Conservation (phyloP, 345 rosid species). For the Combretum micranthum region DNA sequence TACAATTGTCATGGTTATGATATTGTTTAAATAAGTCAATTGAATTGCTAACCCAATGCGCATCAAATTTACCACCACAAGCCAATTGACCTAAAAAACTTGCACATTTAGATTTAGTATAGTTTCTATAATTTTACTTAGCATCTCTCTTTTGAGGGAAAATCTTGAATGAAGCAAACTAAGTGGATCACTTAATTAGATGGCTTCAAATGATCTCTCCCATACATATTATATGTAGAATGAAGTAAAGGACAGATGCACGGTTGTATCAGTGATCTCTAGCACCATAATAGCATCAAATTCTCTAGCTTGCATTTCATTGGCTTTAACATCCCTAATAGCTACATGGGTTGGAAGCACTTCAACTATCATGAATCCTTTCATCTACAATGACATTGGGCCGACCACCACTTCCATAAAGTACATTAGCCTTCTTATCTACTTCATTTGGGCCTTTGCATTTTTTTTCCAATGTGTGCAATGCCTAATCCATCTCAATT, state of each 20-base stretch:
- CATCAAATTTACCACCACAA: too few relatives aligned
- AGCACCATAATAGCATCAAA: slow-evolving; percentile 17
- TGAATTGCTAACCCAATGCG: too few relatives aligned
- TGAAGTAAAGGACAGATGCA: slow-evolving; percentile 4
- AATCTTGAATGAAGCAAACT: too few relatives aligned
- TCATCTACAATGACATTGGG: slow-evolving; percentile 20
- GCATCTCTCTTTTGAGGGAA: too few relatives aligned
- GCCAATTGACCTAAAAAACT: too few relatives aligned
- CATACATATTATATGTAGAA: slow-evolving; percentile 9
- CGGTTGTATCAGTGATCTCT: slow-evolving; percentile 16
- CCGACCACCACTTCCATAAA: slow-evolving; percentile 17
- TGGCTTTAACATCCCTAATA: slow-evolving; percentile 18
- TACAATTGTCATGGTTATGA: too few relatives aligned
- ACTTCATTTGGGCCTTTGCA: slow-evolving; percentile 21
- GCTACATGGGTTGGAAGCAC: slow-evolving; percentile 20
- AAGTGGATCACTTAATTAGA: too few relatives aligned
- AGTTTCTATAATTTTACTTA: too few relatives aligned
- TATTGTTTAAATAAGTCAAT: too few relatives aligned
- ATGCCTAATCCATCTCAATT: slow-evolving; percentile 20
- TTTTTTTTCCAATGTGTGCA: slow-evolving; percentile 18
- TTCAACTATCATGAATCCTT: slow-evolving; percentile 5
- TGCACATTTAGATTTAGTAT: too few relatives aligned
- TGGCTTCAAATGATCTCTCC: too few relatives aligned
- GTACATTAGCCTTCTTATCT: slow-evolving; percentile 18
- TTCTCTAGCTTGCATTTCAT: slow-evolving; percentile 18